Evolutionary conservation across 495 filamentous ascomycete species (phyloP).

Genomic region (Lasiosphaeris hirsuta): DNA sequence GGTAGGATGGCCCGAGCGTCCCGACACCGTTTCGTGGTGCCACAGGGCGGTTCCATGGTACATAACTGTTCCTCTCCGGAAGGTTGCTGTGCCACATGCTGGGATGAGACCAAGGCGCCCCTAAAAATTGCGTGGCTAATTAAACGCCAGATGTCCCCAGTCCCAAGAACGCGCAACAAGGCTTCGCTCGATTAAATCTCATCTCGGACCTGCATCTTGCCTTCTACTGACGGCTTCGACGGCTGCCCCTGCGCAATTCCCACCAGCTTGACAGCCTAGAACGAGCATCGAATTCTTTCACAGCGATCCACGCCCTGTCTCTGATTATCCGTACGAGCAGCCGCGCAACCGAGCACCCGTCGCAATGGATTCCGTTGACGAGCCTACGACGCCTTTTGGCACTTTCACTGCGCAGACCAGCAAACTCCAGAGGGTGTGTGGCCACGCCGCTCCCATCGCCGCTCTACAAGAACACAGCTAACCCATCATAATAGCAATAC

Average conservation of each 20-base stretch:
- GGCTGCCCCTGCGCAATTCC: too few species aligned
- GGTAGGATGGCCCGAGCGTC: neutral
- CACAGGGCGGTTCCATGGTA: neutral
- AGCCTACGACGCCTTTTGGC: conserved; percentile 32
- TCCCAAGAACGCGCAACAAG: conserved; percentile 7
- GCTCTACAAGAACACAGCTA: neutral
- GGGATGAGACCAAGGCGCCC: neutral
- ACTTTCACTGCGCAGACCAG: conserved; percentile 28
- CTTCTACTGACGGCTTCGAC: too few species aligned
- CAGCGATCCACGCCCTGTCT: neutral
- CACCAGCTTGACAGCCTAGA: too few species aligned
- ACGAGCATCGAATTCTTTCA: neutral
- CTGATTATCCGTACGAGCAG: neutral
- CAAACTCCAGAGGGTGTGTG: conserved; percentile 42
- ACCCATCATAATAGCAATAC: conserved; percentile 62
- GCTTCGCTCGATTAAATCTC: conserved; percentile 1
- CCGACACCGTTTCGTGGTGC: neutral
- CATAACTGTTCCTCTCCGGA: too few species aligned
- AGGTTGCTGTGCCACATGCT: conserved; percentile 11
- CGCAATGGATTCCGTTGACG: conserved; percentile 26
- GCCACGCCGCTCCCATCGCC: neutral
- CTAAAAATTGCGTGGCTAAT: conserved; percentile 7
- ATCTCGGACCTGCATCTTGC: too few species aligned
- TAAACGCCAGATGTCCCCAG: conserved; percentile 17
- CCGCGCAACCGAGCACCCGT: neutral